Evolutionary conservation across 2,329 filamentous ascomycete genomes (phyloP), one percentile per base, ranked within the genome.

Genomic region (Aspergillus jensenii): DNA sequence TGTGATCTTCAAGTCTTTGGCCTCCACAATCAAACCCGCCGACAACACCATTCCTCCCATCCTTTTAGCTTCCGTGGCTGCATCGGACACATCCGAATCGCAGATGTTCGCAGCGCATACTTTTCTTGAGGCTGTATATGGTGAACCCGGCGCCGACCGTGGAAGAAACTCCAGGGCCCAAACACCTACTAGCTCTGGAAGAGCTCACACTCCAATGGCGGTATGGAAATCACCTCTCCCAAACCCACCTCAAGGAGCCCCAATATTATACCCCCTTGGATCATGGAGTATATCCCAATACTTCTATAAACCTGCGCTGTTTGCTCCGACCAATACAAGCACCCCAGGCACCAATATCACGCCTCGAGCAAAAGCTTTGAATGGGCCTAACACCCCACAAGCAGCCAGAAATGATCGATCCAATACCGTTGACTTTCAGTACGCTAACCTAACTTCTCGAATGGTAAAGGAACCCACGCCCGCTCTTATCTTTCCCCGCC

Each of bases 1-100:
- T 69, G 84, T 96, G 41, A 82, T 98, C 50, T 99, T 96, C 77
- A 87, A 88, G 62, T 93, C 90, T 45, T 86, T 96, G 51, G 86
- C 86, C 58, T 78, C 84, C 17, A 89, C 87, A 59, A 85, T 96
- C 55, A 85, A 90, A 63, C 86, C 90, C 52, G 77, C 82, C 23
- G 78, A 78, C 54, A 69, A 70, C 44, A 68, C 78, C 23, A 77
- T 80, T 3, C 82, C 84, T 14, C 81, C 86, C 2, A 77, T 84
- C 1, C 82, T 90, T 5, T 87, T 95, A 63, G 82, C 89, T 1
- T 93, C 91, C 1, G 81, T 97, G 12, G 85, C 86, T 53, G 83
- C 86, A 2, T 88, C 90, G 40, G 93, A 98, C 73, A 78, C 87
- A 1, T 93, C 91, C 1, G 93, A 98, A 72, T 89, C 91, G 6